Conservation (phyloP, 768 basidiomycete genomes). For the Tephrocybe rancida region DNA sequence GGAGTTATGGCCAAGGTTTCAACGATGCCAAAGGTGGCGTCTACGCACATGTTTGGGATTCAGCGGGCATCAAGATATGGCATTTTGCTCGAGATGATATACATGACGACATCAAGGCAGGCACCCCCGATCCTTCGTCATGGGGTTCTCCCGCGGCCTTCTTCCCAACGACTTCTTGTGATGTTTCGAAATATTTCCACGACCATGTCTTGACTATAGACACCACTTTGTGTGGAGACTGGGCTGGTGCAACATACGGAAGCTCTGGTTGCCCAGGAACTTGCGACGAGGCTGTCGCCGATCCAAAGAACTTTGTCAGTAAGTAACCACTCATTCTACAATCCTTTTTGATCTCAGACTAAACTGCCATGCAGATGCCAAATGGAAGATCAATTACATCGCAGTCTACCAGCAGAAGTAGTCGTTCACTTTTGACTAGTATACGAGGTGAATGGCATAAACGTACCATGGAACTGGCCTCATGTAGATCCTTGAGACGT, state of each 20-base stretch:
- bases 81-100: constrained; percentile 50
- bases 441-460: no score
- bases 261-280: constrained; percentile 43
- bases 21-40: constrained; percentile 51
- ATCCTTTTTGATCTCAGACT: constrained; percentile 1
- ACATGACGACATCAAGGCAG: constrained; percentile 48
- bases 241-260: constrained; percentile 39
- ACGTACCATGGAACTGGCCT: background rate
- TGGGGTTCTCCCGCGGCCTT: constrained; percentile 57
- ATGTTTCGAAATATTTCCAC: constrained; percentile 50
- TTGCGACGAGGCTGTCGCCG: constrained; percentile 47
- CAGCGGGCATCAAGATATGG: constrained; percentile 54
- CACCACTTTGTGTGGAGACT: constrained; percentile 52
- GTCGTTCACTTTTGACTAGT: background rate
- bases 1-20: constrained; percentile 45
- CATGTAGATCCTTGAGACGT: no score
- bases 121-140: constrained; percentile 43
- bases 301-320: constrained; percentile 58
- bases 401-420: constrained; percentile 2
- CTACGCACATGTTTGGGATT: constrained; percentile 55
- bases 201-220: constrained; percentile 50
- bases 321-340: constrained; percentile 14
- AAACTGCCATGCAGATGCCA: constrained; percentile 40
- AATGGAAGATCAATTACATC: constrained; percentile 56
- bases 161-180: constrained; percentile 48